These are phyloP conservation scores for Aspergillus aculeatinus DNA, from an alignment of 2,329 filamentous ascomycete genomes.

Conservation along the genomic window DNA sequence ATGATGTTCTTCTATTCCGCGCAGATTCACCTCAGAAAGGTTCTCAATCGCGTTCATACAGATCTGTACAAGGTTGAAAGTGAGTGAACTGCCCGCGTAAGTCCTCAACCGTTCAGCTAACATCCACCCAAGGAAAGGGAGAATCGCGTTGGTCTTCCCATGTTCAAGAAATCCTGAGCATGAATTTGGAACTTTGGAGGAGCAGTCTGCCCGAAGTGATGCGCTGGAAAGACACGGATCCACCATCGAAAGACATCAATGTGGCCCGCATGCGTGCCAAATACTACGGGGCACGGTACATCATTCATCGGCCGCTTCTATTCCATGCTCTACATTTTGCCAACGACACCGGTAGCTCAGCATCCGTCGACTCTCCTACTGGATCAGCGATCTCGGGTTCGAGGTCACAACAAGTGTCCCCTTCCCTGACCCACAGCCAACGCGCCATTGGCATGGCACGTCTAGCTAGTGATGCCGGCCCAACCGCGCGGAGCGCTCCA, in stretches of 20 bases:
- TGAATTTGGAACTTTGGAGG: constrained; percentile 56
- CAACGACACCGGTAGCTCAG: constrained; percentile 35
- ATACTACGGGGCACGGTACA: constrained; percentile 88
- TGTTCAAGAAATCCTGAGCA: constrained; percentile 44
- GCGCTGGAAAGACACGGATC: constrained; percentile 66
- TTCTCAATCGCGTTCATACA: constrained; percentile 57
- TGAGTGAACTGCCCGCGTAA: constrained; percentile 15
- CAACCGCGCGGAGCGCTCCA: constrained; percentile 23
- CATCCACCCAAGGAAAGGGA: constrained; percentile 24
- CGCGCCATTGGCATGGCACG: constrained; percentile 32
- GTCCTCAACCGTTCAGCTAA: not conserved
- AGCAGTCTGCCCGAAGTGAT: constrained; percentile 51
- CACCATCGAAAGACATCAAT: constrained; percentile 73
- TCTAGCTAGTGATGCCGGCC: constrained; percentile 35
- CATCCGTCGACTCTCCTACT: constrained; percentile 33
- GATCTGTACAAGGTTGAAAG: constrained; percentile 51
- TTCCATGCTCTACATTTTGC: constrained; percentile 57
- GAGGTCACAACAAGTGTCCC: constrained; percentile 38
- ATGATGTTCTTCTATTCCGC: constrained; percentile 60
- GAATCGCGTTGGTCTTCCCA: constrained; percentile 34
- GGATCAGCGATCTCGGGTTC: constrained; percentile 27
- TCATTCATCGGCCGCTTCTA: constrained; percentile 79
- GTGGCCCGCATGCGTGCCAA: constrained; percentile 83
- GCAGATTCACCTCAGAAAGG: constrained; percentile 61
- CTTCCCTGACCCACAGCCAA: constrained; percentile 32